Evolutionary conservation across 148 eudicot genomes (phyloP).

Genomic region (Persicaria maculosa): DNA sequence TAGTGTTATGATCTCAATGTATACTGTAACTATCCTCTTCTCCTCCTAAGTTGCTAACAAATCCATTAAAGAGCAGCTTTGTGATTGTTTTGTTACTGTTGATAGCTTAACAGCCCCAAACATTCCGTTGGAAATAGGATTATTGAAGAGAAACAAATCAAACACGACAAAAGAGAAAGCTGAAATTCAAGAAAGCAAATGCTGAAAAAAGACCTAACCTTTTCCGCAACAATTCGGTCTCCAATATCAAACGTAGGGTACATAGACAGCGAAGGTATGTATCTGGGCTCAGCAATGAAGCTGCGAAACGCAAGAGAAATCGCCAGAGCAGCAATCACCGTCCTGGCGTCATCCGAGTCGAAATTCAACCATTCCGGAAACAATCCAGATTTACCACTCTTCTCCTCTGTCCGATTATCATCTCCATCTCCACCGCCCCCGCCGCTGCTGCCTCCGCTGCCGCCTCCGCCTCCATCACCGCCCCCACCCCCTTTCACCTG

Average conservation of each 20-base stretch:
- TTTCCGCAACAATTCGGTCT: slow-evolving; percentile 89
- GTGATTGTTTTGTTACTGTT: neutral
- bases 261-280: slow-evolving; percentile 94
- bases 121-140: neutral
- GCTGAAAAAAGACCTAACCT: slow-evolving; percentile 36
- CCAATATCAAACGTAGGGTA: slow-evolving; percentile 97
- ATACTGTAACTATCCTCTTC: neutral
- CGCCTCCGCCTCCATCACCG: slow-evolving; percentile 43
- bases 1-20: neutral
- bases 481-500: slow-evolving; percentile 22
- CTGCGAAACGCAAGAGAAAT: slow-evolving; percentile 80
- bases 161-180: neutral
- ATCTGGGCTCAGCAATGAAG: slow-evolving; percentile 95
- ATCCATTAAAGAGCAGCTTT: neutral
- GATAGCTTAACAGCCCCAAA: neutral
- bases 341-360: slow-evolving; percentile 73
- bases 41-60: neutral
- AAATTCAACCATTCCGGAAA: slow-evolving; percentile 89
- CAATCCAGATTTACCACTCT: slow-evolving; percentile 22
- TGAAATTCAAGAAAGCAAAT: neutral
- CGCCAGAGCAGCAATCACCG: slow-evolving; percentile 70
- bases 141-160: neutral
- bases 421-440: slow-evolving; percentile 48
- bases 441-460: slow-evolving; percentile 34
- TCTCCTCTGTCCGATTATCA: slow-evolving; percentile 31